A percentile compares a stretch with the other conserved stretches of the same genome.
Evolutionary conservation across 371 early-diverging fungal genomes (phyloP).

Genomic region (Apophysomyces elegans): DNA sequence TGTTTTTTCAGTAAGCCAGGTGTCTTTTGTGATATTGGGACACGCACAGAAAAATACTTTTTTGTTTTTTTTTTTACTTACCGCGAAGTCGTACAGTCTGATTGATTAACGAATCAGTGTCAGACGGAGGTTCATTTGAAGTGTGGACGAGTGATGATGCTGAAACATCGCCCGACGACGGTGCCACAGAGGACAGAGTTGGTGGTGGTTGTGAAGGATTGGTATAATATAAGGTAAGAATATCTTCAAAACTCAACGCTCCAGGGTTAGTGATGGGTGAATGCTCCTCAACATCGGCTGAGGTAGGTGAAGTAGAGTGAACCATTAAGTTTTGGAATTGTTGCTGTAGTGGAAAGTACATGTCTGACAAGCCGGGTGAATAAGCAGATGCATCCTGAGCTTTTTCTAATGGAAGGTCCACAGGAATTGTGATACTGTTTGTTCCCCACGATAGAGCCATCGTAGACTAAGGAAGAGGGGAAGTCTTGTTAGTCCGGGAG

Average conservation of each 20-base stretch:
- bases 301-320: not conserved
- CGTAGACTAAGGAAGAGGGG: not conserved
- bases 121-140: constrained; percentile 1
- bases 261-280: constrained; percentile 22
- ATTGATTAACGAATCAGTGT: not conserved
- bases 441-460: not conserved
- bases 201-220: not conserved
- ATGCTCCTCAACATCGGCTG: not conserved
- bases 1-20: constrained; percentile 24
- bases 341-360: not conserved
- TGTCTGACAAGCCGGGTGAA: not conserved
- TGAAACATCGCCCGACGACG: not conserved
- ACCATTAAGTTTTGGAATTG: constrained; percentile 6
- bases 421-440: constrained; percentile 26
- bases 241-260: constrained; percentile 31
- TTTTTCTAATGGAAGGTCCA: constrained; percentile 23
- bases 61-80: constrained; percentile 4
- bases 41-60: not conserved
- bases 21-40: constrained; percentile 13
- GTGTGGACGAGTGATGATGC: constrained; percentile 3
- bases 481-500: not conserved
- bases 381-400: not conserved
- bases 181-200: not conserved
- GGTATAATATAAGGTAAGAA: constrained; percentile 30
- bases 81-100: not conserved